Percentiles rank a stretch among this genome's conserved stretches.
Conservation (phyloP, 176 grass and related monocot species). For the Aegilops longissima region DNA sequence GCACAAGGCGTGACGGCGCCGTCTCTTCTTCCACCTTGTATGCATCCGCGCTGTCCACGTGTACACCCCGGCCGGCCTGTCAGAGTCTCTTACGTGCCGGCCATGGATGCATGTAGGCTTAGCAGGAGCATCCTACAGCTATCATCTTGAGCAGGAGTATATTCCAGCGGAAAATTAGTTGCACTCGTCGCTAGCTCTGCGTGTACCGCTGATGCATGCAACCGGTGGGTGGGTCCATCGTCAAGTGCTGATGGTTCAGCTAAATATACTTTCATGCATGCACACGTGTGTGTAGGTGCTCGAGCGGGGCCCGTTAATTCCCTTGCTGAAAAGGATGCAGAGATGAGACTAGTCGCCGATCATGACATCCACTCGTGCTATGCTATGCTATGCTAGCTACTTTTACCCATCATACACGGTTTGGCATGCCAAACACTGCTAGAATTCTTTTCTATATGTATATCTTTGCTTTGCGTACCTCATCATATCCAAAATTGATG, state of each 20-base stretch:
- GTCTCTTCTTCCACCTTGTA: not conserved
- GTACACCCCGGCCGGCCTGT: not conserved
- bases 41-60: not conserved
- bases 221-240: too few relatives aligned
- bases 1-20: not conserved
- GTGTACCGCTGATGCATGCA: too few relatives aligned
- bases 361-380: not conserved
- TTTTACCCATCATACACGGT: not conserved
- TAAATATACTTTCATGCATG: not conserved
- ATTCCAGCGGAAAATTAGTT: not conserved
- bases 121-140: not conserved
- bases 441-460: not conserved
- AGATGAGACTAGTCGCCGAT: not conserved
- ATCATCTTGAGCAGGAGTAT: not conserved
- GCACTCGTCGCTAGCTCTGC: too few relatives aligned
- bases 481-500: too few relatives aligned
- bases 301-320: not conserved
- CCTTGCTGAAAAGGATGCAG: not conserved
- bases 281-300: not conserved
- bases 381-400: not conserved
- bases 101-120: not conserved
- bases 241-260: too few relatives aligned
- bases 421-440: not conserved
- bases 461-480: too few relatives aligned
- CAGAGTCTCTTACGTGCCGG: not conserved